phyloP scores from a whole-genome alignment of 495 filamentous ascomycete species.

The Aspergillus saccharolyticus region DNA sequence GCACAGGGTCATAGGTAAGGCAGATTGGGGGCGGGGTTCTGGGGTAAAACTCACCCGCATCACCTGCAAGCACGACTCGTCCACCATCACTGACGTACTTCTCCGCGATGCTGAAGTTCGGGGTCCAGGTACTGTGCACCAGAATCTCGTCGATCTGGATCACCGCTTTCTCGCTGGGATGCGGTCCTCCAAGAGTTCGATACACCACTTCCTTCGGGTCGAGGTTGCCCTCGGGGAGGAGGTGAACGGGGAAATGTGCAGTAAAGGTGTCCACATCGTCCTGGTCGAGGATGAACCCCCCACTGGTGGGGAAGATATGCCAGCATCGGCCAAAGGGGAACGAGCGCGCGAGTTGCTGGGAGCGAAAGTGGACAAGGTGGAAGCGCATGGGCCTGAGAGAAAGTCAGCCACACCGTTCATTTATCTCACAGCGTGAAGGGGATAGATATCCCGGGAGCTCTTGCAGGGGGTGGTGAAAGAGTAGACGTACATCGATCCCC shows the following conservation, averaged over 20 bases:
- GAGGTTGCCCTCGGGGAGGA: constrained; percentile 3
- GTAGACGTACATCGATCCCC: constrained; percentile 22
- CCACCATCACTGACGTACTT: constrained; percentile 14
- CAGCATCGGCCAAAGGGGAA: constrained; percentile 23
- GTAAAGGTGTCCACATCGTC: constrained; percentile 31
- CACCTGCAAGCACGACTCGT: constrained; percentile 50
- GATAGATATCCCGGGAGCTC: too few species aligned
- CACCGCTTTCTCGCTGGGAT: constrained; percentile 10
- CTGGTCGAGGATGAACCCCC: constrained; percentile 24
- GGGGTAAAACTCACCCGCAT: constrained; percentile 23
- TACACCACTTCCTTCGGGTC: constrained; percentile 22
- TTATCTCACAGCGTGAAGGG: too few species aligned
- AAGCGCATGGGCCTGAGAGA: constrained; percentile 15
- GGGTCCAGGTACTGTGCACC: constrained; percentile 20
- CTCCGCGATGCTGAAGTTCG: constrained; percentile 19
- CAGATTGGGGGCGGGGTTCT: too few species aligned
- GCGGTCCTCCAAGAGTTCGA: constrained; percentile 18
- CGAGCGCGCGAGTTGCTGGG: constrained; percentile 18
- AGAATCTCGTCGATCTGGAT: constrained; percentile 26
- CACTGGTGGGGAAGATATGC: constrained; percentile 22
- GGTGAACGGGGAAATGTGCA: constrained; percentile 15
- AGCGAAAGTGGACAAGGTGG: constrained; percentile 30
- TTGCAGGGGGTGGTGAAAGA: too few species aligned
- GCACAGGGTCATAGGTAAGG: too few species aligned
- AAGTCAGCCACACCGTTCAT: too few species aligned